phyloP scores from a whole-genome alignment of 148 eudicot species.

The Camellia granthamiana region DNA sequence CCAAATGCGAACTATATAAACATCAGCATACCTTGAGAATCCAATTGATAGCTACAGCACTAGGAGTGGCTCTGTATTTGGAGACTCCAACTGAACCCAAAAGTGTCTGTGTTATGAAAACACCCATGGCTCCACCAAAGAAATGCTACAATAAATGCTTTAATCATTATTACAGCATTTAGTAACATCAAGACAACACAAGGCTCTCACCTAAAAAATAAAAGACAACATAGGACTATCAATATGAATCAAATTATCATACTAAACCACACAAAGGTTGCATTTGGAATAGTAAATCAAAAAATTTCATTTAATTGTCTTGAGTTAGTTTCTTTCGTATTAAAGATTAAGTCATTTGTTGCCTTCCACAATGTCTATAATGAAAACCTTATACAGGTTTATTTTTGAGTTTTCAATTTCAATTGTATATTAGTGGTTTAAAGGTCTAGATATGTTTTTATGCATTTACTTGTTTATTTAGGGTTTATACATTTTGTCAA shows the following conservation, averaged over 20 bases:
- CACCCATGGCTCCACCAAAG: conserved; percentile 91
- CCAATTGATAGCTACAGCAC: conserved; percentile 89
- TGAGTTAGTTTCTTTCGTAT: too few species aligned
- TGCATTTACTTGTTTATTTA: too few species aligned
- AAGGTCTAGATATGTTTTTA: too few species aligned
- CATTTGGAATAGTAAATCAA: neutral
- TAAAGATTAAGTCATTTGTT: too few species aligned
- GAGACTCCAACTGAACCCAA: conserved; percentile 74
- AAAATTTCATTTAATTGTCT: neutral
- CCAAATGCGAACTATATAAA: neutral
- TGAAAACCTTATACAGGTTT: too few species aligned
- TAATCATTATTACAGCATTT: neutral
- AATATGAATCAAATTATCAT: neutral
- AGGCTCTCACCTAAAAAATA: neutral
- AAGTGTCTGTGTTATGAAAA: conserved; percentile 77
- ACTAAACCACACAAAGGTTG: neutral
- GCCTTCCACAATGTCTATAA: too few species aligned
- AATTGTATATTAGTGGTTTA: too few species aligned
- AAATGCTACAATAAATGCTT: conserved; percentile 54
- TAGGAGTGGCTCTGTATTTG: conserved; percentile 49
- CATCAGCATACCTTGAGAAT: conserved; percentile 63
- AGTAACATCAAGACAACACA: neutral
- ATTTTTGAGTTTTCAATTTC: too few species aligned
- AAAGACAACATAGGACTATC: neutral
- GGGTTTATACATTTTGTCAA: too few species aligned